Percentiles rank a stretch among this genome's conserved stretches.
These are phyloP conservation scores for Trichosporon asahii DNA, from an alignment of 1,284 basidiomycete genomes.

Conservation along the genomic window DNA sequence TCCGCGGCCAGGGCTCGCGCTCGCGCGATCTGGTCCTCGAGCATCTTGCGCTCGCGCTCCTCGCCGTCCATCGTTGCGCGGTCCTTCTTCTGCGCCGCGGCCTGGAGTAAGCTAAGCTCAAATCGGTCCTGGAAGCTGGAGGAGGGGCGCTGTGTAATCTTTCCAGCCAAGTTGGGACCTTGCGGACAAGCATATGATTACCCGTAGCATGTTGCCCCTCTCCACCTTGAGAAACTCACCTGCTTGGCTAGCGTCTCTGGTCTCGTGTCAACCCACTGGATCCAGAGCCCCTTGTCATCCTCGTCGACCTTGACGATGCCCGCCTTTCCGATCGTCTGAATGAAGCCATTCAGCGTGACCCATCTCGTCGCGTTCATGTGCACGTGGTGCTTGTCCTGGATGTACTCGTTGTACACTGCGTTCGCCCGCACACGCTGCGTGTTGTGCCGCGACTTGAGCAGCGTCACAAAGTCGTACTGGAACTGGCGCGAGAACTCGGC, in stretches of 20 bases:
- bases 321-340: slow-evolving; percentile 80
- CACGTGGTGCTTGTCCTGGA: slow-evolving; percentile 86
- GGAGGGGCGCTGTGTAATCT: no score
- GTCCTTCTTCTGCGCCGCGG: slow-evolving; percentile 87
- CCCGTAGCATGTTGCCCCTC: no score
- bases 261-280: slow-evolving; percentile 94
- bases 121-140: background rate
- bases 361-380: slow-evolving; percentile 99
- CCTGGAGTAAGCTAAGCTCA: slow-evolving; percentile 54
- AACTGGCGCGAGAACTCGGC: slow-evolving; percentile 85
- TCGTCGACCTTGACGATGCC: slow-evolving; percentile 93
- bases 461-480: slow-evolving; percentile 83
- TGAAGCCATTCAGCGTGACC: slow-evolving; percentile 93
- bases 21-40: slow-evolving; percentile 90
- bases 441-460: slow-evolving; percentile 73
- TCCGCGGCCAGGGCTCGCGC: slow-evolving; percentile 55
- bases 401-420: slow-evolving; percentile 96
- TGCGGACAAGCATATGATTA: no score
- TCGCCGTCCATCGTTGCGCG: slow-evolving; percentile 88
- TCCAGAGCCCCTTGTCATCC: slow-evolving; percentile 95
- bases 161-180: no score
- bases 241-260: slow-evolving; percentile 89
- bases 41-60: slow-evolving; percentile 81
- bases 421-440: slow-evolving; percentile 93
- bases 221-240: slow-evolving; percentile 54